These are phyloP conservation scores for Lipomyces oligophaga DNA, from an alignment of 805 yeast species.

Conservation along the genomic window DNA sequence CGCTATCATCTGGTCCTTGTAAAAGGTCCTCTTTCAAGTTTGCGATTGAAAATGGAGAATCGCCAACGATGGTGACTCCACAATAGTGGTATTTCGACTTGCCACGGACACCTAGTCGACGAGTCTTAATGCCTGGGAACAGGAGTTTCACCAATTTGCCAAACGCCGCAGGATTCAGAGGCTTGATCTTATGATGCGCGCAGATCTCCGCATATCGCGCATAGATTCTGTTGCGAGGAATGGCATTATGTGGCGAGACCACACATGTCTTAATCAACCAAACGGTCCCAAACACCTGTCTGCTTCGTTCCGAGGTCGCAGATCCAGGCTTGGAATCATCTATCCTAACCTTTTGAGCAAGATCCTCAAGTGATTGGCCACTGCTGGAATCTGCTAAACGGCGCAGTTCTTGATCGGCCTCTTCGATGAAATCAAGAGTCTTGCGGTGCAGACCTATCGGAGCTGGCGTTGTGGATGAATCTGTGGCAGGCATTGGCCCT, in stretches of 20 bases:
- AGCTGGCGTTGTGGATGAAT: too few relatives aligned
- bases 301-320: conserved; percentile 35
- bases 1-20: background rate
- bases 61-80: conserved; percentile 55
- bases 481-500: too few relatives aligned
- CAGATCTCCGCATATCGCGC: conserved; percentile 61
- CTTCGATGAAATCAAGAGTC: conserved; percentile 24
- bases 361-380: conserved; percentile 23
- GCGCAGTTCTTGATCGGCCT: conserved; percentile 30
- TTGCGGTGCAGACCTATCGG: too few relatives aligned
- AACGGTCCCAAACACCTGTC: conserved; percentile 75
- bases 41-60: conserved; percentile 24
- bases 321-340: conserved; percentile 23
- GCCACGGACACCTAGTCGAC: conserved; percentile 78
- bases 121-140: conserved; percentile 64
- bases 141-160: conserved; percentile 67
- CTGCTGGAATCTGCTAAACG: conserved; percentile 23
- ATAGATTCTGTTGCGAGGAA: conserved; percentile 64
- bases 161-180: conserved; percentile 72
- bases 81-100: conserved; percentile 83
- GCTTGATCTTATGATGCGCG: conserved; percentile 49
- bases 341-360: conserved; percentile 30
- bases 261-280: conserved; percentile 70
- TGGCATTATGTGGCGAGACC: conserved; percentile 47
- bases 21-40: background rate